Percentiles rank a stretch among this genome's conserved stretches.
Conservation (phyloP, 371 early-diverging fungal genomes). For the Actinomucor elegans region DNA sequence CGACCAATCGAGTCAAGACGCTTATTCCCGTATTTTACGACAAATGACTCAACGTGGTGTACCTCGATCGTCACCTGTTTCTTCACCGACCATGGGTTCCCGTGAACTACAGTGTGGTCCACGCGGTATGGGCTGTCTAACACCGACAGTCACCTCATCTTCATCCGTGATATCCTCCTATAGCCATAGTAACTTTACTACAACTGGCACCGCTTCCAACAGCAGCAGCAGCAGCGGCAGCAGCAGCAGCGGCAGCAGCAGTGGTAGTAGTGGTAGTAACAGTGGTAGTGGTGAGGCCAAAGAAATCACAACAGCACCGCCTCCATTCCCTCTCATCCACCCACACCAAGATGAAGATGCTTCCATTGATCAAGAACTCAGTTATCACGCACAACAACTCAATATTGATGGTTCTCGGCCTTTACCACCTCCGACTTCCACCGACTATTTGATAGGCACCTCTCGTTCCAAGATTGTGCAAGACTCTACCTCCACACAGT, state of each 20-base stretch:
- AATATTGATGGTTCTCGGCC: constrained; percentile 42
- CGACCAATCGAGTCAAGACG: constrained; percentile 38
- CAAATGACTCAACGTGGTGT: constrained; percentile 54
- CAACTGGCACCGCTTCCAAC: not conserved
- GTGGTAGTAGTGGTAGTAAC: not conserved
- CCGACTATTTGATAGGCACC: constrained; percentile 7
- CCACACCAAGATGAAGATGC: constrained; percentile 41
- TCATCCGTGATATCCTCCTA: constrained; percentile 19
- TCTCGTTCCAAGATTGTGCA: constrained; percentile 12
- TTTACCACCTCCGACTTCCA: constrained; percentile 2
- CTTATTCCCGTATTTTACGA: constrained; percentile 47
- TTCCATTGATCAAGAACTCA: constrained; percentile 42
- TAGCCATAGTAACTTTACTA: not conserved
- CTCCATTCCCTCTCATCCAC: not conserved
- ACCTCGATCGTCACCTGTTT: constrained; percentile 27
- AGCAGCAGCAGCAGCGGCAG: not conserved
- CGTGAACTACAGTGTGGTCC: constrained; percentile 36
- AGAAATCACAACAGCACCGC: not conserved
- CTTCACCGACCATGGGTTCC: constrained; percentile 8
- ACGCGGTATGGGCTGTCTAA: constrained; percentile 39
- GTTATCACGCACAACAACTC: constrained; percentile 42
- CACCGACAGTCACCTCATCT: constrained; percentile 17
- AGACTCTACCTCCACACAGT: constrained; percentile 1
- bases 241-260: not conserved
- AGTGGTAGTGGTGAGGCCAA: not conserved